phyloP scores from a whole-genome alignment of 768 basidiomycete species.

The Boletus edulis region DNA sequence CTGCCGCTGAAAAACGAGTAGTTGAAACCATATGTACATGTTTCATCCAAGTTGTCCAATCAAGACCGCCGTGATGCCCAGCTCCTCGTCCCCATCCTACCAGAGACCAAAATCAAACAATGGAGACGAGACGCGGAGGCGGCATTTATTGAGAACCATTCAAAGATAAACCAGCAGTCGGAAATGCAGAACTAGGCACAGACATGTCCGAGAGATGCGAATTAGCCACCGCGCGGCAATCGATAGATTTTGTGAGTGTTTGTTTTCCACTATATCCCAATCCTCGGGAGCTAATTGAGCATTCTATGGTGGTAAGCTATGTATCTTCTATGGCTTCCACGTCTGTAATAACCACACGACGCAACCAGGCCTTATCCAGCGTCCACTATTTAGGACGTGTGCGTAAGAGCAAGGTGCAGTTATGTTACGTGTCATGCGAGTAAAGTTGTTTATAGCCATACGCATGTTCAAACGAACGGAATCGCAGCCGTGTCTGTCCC shows the following conservation, averaged over 20 bases:
- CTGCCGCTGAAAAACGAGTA: neutral
- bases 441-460: too few species aligned
- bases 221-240: neutral
- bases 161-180: neutral
- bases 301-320: neutral
- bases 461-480: too few species aligned
- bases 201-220: neutral
- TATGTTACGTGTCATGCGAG: neutral
- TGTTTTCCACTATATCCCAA: neutral
- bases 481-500: too few species aligned
- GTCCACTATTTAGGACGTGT: neutral
- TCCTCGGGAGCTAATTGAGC: neutral
- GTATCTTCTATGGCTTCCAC: neutral
- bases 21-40: conserved; percentile 31
- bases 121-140: conserved; percentile 23
- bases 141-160: neutral
- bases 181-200: neutral
- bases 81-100: conserved; percentile 23
- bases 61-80: conserved; percentile 27
- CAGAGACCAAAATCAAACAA: conserved; percentile 24
- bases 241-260: conserved; percentile 1
- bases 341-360: neutral
- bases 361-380: neutral
- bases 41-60: conserved; percentile 18
- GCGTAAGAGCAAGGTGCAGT: too few species aligned